Base-by-base conservation (phyloP, 805 yeast species). In the Pichia membranifaciens region DNA sequence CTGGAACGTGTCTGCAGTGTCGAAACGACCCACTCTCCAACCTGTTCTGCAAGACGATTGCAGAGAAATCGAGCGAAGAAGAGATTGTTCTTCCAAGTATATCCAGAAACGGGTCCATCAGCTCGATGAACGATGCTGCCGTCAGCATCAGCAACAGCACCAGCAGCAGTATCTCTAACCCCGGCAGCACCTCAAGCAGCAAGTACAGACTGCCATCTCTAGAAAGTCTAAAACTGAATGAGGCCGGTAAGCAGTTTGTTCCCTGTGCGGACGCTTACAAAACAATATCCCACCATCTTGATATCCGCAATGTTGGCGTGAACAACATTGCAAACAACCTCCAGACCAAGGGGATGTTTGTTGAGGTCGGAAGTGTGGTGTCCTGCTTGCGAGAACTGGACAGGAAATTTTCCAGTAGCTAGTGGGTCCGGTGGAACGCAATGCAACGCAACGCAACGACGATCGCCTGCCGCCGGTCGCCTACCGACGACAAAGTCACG, bases 231-330 rank as follows among this genome's bases (percentile, higher is more conserved):
- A 66, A 62, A 28, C 51, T 63, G 22, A 58, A 54, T 35, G 57
- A 58, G 40, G 61, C 65, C 3, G 58, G 78, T 70, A 43, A 76
- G 80, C 57, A 59, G 40, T 89, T 80, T 54, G 87, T 89, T 41
- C 95, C 96, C 2, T 84, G 93, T 59, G 81, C 90, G 13, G 96
- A 89, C 58, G 96, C 96, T 0, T 89, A 87, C 67, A 84, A 82
- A 65, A 87, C 96, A 2, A 73, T 90, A 44, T 81, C 90, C 29
- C 72, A 95, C 48, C 96, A 88, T 63, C 83, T 84, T 58, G 79
- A 81, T 55, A 87, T 87, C 66, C 75, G 78, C 49, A 71, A 78
- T 7, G 87, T 83, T 17, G 93, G 87, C 52, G 79, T 87, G 58
- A 78, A 84, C 46, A 77, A 81, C 2, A 69, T 87, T 51, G 89